phyloP scores from a whole-genome alignment of 805 yeast genomes.

The Suhomyces sp. region DNA sequence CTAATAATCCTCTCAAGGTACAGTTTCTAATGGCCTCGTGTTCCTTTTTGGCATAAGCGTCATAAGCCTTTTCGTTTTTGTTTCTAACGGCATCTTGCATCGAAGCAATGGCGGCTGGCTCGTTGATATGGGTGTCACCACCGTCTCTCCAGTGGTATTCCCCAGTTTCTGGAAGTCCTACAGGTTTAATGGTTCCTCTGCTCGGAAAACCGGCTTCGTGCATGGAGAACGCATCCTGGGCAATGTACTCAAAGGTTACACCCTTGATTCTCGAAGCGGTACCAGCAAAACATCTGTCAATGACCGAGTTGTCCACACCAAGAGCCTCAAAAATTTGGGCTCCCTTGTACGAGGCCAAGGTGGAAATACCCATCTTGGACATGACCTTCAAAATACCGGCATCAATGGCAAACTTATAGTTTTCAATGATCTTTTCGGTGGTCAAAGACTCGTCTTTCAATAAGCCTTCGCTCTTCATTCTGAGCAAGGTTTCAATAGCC shows the following conservation, averaged over 20 bases:
- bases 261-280: constrained; percentile 97
- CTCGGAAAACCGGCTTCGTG: constrained; percentile 91
- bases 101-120: constrained; percentile 91
- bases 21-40: constrained; percentile 88
- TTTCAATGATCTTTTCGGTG: constrained; percentile 60
- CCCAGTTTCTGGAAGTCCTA: constrained; percentile 87
- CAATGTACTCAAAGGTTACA: constrained; percentile 90
- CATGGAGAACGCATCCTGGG: constrained; percentile 92
- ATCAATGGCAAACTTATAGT: constrained; percentile 82
- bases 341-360: constrained; percentile 97
- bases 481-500: constrained; percentile 83
- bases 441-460: constrained; percentile 52
- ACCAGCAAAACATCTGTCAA: constrained; percentile 94
- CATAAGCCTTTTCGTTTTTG: constrained; percentile 91
- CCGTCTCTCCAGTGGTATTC: constrained; percentile 99
- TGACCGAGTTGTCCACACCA: constrained; percentile 92
- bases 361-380: constrained; percentile 99
- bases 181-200: constrained; percentile 65
- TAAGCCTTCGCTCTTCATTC: constrained; percentile 79
- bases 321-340: constrained; percentile 97
- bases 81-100: constrained; percentile 98
- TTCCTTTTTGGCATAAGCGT: constrained; percentile 84
- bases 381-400: constrained; percentile 93
- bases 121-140: constrained; percentile 93
- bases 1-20: constrained; percentile 90